Evolutionary conservation across 345 rosid species (phyloP).

Genomic region (Laguncularia racemosa): DNA sequence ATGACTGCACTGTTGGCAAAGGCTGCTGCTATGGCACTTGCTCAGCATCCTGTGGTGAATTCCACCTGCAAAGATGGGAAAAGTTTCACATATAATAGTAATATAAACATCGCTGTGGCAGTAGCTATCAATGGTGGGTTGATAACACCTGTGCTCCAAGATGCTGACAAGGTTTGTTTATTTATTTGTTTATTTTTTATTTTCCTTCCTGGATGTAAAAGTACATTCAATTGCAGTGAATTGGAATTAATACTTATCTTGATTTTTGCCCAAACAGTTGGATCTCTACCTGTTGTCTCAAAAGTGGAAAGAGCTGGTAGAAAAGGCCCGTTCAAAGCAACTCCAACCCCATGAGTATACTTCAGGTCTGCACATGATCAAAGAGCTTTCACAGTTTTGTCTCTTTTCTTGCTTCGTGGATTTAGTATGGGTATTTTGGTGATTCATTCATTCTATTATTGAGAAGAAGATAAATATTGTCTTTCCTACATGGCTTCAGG

Average conservation of each 20-base stretch:
- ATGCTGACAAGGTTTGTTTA: conserved; percentile 86
- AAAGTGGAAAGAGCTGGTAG: conserved; percentile 95
- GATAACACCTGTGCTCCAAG: conserved; percentile 95
- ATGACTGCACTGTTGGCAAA: conserved; percentile 93
- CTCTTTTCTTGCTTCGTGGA: background rate
- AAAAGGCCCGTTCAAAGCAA: conserved; percentile 80
- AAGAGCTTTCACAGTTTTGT: background rate
- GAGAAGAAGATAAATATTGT: background rate
- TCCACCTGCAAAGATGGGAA: conserved; percentile 87
- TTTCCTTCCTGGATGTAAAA: background rate
- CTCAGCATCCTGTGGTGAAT: conserved; percentile 86
- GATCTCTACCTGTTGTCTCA: conserved; percentile 80
- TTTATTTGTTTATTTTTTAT: too few relatives aligned
- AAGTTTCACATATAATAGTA: conserved; percentile 62
- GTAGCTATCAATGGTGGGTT: conserved; percentile 91
- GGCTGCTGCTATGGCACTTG: conserved; percentile 94
- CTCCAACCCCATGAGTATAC: conserved; percentile 91
- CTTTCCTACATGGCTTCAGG: conserved; percentile 35
- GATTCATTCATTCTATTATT: background rate
- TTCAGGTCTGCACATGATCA: conserved; percentile 48
- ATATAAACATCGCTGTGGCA: conserved; percentile 82
- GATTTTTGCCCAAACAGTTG: conserved; percentile 43
- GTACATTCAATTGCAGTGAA: background rate
- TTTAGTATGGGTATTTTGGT: background rate
- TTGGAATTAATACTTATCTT: background rate